These are phyloP conservation scores for Ruellia speciosa DNA, from an alignment of 305 asterid genomes.

Conservation along the genomic window DNA sequence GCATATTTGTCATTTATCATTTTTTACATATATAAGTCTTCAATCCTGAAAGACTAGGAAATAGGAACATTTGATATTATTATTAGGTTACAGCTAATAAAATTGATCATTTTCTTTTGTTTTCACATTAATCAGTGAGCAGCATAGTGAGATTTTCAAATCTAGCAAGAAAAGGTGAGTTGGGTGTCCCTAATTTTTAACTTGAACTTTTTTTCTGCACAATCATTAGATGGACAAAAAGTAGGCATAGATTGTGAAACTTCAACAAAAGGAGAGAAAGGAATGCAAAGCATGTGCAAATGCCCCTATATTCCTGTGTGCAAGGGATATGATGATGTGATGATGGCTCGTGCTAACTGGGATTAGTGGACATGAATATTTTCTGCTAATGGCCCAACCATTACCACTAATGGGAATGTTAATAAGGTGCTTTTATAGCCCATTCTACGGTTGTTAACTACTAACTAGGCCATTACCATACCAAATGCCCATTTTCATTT, in stretches of 20 bases:
- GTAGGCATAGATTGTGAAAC: constrained; percentile 20
- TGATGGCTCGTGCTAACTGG: constrained; percentile 30
- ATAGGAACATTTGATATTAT: no score
- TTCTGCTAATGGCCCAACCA: not conserved
- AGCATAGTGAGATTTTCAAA: not conserved
- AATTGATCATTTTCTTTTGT: no score
- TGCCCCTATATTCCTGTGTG: constrained; percentile 9
- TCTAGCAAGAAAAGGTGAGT: constrained; percentile 7
- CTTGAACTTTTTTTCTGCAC: constrained; percentile 15
- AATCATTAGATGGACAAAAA: constrained; percentile 21
- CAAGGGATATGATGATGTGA: constrained; percentile 19
- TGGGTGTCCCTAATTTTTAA: not conserved
- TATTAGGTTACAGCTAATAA: no score
- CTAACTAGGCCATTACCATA: not conserved
- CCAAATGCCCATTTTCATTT: no score
- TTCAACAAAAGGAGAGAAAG: constrained; percentile 18
- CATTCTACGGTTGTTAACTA: not conserved
- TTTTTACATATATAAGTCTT: no score
- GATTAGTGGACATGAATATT: constrained; percentile 17
- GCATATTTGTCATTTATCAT: no score
- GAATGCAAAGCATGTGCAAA: constrained; percentile 31
- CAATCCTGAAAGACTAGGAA: no score
- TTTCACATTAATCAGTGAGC: no score
- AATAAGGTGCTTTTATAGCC: not conserved
- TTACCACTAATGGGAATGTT: not conserved